These are phyloP conservation scores for Puccinellia tenuiflora DNA, from an alignment of 176 grass and related monocot genomes.

Conservation along the genomic window DNA sequence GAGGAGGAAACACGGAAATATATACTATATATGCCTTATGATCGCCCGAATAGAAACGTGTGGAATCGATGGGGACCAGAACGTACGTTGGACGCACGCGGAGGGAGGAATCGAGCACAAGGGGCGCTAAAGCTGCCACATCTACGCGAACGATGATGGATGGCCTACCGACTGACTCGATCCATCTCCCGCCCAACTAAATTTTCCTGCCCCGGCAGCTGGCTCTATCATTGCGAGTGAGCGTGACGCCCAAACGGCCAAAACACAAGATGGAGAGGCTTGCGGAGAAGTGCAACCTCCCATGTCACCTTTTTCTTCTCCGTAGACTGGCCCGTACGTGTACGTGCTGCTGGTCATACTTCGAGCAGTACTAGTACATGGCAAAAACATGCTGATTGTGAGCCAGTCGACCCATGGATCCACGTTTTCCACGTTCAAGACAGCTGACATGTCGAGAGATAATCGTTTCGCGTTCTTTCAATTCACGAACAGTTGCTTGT, in stretches of 20 bases:
- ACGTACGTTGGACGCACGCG: not conserved
- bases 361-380: not conserved
- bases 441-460: not conserved
- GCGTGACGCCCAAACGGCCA: slow-evolving; percentile 2
- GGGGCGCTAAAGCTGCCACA: slow-evolving; percentile 19
- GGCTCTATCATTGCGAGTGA: slow-evolving; percentile 5
- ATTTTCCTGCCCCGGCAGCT: not conserved
- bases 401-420: no score
- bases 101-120: not conserved
- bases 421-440: not conserved
- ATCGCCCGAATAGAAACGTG: slow-evolving; percentile 13
- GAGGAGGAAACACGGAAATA: not conserved
- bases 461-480: not conserved
- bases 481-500: not conserved
- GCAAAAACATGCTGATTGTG: not conserved
- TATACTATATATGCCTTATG: no score
- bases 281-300: not conserved
- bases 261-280: not conserved
- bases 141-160: not conserved
- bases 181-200: not conserved
- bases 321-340: not conserved
- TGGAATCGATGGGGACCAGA: slow-evolving; percentile 7
- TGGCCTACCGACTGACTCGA: slow-evolving; percentile 1
- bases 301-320: not conserved
- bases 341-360: not conserved